These are phyloP conservation scores for Candida endomychidarum DNA, from an alignment of 805 yeast species.

Conservation along the genomic window DNA sequence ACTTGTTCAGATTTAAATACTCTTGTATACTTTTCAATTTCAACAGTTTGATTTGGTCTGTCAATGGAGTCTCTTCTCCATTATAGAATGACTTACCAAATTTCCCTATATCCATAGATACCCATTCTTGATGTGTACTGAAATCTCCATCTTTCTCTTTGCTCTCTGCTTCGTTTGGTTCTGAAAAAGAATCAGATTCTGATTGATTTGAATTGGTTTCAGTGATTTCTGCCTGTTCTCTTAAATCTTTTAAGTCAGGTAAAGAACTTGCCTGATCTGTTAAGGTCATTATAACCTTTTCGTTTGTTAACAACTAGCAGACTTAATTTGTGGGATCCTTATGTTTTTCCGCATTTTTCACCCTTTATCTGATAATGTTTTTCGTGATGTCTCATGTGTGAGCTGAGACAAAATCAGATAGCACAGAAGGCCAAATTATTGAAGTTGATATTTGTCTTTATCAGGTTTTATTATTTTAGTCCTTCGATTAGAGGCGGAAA, in stretches of 20 bases:
- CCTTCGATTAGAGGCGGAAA: no score
- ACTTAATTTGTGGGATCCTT: neutral
- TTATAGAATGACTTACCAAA: constrained; percentile 48
- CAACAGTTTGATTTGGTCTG: constrained; percentile 36
- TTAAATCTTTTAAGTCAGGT: neutral
- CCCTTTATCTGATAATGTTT: constrained; percentile 4
- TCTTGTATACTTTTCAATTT: constrained; percentile 39
- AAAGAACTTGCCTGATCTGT: neutral
- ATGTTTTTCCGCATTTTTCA: constrained; percentile 3
- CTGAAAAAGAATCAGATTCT: no score
- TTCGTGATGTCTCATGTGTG: no score
- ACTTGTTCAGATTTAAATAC: constrained; percentile 32
- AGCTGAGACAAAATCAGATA: no score
- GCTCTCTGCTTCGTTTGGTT: neutral
- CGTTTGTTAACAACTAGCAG: no score
- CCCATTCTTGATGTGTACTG: constrained; percentile 42
- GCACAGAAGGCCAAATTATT: no score
- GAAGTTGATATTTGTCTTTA: no score
- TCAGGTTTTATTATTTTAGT: no score
- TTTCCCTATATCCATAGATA: constrained; percentile 47
- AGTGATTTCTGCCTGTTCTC: no score
- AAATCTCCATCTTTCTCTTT: neutral
- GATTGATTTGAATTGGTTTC: no score
- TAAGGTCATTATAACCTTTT: constrained; percentile 1
- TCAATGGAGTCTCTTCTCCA: constrained; percentile 38